Evolutionary conservation across 208 protist species (phyloP), one percentile per base, ranked within the genome.

Genomic region (Acanthamoeba royreba): DNA sequence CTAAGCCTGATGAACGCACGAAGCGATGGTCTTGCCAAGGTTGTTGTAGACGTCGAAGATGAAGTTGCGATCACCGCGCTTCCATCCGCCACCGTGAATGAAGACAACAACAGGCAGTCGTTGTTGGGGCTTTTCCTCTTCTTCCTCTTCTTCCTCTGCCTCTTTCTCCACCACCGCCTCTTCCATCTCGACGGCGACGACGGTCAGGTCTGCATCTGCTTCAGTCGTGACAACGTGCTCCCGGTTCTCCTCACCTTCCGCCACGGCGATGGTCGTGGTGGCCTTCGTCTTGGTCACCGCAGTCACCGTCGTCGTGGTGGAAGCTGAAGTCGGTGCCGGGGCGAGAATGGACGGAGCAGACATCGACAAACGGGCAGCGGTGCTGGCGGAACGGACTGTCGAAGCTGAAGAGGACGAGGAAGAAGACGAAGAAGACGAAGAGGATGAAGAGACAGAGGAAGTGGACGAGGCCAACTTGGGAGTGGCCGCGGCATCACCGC

Each of bases 81-180:
- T 86, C 77, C 77, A 86, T 22, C 77, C 77, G 25, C 77, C 77
- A 33, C 77, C 77, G 46, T 86, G 77, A 33, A 55, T 55, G 77
- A 58, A 86, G 13, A 77, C 63, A 4, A 77, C 63, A 11, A 77
- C 63, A 9, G 63, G 63, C 35, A 77, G 35, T 9, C 49, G 9
- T 19, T 77, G 38, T 38, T 77, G 15, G 19, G n/a, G 63, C 15
- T 42, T 22, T 25, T 19, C 31, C 7, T 35, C 11, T 28, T 66
- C 55, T 8, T 66, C 28, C 1, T 9, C 61, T 43, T 13, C 22
- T 38, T 72, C 61, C 19, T 33, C 61, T 31, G 31, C n/a, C n/a
- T n/a, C n/a, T n/a, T n/a, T n/a, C n/a, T n/a, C n/a, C n/a, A n/a
- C n/a, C n/a, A n/a, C n/a, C n/a, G n/a, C n/a, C n/a, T n/a, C n/a